These are phyloP conservation scores for Tilletiopsis washingtonensis DNA, from an alignment of 1,284 basidiomycete species.

Conservation along the genomic window DNA sequence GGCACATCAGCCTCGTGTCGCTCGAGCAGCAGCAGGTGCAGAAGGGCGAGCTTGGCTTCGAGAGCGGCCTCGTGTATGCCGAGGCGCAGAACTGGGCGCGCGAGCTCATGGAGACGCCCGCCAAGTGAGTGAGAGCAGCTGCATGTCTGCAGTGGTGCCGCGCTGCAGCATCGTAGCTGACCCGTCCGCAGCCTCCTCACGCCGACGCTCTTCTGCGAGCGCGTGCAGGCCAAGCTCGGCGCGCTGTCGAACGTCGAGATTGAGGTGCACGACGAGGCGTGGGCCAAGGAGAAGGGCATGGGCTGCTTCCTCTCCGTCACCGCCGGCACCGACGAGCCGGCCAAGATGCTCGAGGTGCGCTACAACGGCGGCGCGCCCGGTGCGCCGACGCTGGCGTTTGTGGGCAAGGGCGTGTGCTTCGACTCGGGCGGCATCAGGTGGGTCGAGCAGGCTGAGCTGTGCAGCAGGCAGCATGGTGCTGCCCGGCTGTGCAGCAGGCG, in stretches of 20 bases:
- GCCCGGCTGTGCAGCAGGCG: neutral
- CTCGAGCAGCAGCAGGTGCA: too few relatives aligned
- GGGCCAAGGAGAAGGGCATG: conserved; percentile 77
- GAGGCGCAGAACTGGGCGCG: conserved; percentile 75
- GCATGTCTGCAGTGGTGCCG: too few relatives aligned
- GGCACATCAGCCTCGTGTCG: conserved; percentile 31
- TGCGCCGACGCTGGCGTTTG: conserved; percentile 63
- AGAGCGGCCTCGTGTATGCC: too few relatives aligned
- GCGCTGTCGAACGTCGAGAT: conserved; percentile 64
- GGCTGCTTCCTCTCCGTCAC: conserved; percentile 81
- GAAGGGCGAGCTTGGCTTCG: too few relatives aligned
- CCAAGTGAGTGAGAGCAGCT: too few relatives aligned
- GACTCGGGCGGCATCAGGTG: neutral
- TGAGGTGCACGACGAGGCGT: conserved; percentile 70
- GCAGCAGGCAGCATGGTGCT: neutral
- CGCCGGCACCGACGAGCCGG: conserved; percentile 70
- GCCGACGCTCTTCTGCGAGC: conserved; percentile 61
- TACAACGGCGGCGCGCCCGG: conserved; percentile 65
- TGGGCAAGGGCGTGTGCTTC: conserved; percentile 60
- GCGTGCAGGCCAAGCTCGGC: conserved; percentile 62
- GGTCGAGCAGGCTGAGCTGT: too few relatives aligned
- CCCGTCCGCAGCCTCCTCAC: too few relatives aligned
- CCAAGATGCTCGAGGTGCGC: conserved; percentile 70
- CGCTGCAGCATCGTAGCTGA: too few relatives aligned
- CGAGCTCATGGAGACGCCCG: conserved; percentile 76